phyloP scores from a whole-genome alignment of 1,284 basidiomycete species.

The Neonothopanus nambi region DNA sequence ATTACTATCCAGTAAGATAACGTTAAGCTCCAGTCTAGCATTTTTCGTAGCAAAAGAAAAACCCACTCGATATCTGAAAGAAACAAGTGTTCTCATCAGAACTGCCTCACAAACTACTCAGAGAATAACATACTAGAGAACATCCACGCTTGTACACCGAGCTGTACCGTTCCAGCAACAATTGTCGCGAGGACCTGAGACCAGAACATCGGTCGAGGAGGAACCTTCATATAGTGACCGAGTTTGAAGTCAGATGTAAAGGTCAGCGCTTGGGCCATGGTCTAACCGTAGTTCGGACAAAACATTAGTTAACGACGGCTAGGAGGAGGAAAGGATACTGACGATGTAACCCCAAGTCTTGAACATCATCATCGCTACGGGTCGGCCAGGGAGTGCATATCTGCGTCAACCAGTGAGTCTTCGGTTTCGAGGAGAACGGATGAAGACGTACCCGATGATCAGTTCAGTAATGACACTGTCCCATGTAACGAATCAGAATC shows the following conservation, averaged over 20 bases:
- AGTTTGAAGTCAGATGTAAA: constrained; percentile 54
- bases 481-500: no score
- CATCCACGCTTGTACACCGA: constrained; percentile 53
- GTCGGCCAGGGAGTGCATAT: constrained; percentile 43
- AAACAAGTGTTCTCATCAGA: constrained; percentile 37
- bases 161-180: constrained; percentile 48
- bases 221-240: constrained; percentile 48
- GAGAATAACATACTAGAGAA: constrained; percentile 27
- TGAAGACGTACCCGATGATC: constrained; percentile 26
- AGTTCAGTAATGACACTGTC: constrained; percentile 26
- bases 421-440: background rate
- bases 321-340: constrained; percentile 25
- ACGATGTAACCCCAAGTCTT: constrained; percentile 29
- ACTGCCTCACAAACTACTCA: constrained; percentile 32
- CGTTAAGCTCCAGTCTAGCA: constrained; percentile 15
- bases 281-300: background rate
- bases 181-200: constrained; percentile 44
- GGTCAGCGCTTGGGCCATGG: constrained; percentile 34
- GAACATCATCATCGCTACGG: constrained; percentile 43
- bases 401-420: constrained; percentile 25
- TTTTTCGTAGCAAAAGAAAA: background rate
- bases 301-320: no score
- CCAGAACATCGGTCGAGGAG: constrained; percentile 20
- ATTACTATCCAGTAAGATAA: constrained; percentile 25
- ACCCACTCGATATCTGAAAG: constrained; percentile 37